Base-by-base conservation (phyloP, 345 rosid species). In the Aegle marmelos region DNA sequence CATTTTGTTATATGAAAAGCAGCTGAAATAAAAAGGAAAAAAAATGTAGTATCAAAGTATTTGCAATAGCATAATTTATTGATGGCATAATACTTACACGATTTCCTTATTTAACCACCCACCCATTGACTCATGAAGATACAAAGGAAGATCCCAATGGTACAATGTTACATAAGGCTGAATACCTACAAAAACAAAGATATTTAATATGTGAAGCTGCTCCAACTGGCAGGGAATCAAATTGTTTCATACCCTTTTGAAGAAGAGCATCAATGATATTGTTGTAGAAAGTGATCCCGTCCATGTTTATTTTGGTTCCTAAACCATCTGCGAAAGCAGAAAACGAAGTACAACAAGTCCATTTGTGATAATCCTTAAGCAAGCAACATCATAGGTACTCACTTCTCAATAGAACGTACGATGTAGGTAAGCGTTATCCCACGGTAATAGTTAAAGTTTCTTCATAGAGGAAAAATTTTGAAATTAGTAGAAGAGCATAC, bases 101-200 rank as follows among this genome's bases (percentile, higher is more conserved):
- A 93, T 90, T 71, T 89, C 84, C 79, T 83, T 82, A 75, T 85
- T 87, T 73, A 89, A 73, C 98, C 98, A 93, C 60, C 98, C 98
- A 50, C 90, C 95, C 59, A 89, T 78, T 70, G 95, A 81, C 53
- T 93, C 93, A 27, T 93, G 87, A 79, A 95, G 95, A 84, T 93
- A 91, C 85, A 89, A 77, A 22, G 98, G 98, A 77, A 91, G 92
- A 85, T 95, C 98, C 97, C 97, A 95, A 79, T 95, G 98, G 80
- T 93, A 93, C 70, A 95, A 85, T 74, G 98, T 93, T 60, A 61
- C 82, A 70, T 76, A 91, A 59, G 98, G 98, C 74, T 88, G 80
- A 80, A 93, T 87, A 74, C 95, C 98, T 93, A 78, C 81, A 62
- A 70, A 30, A 83, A 70, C 13, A 74, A 74, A 45, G 77, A 41